Evolutionary conservation across 257 asterid species (phyloP).

Genomic region (Haberlea rhodopensis): DNA sequence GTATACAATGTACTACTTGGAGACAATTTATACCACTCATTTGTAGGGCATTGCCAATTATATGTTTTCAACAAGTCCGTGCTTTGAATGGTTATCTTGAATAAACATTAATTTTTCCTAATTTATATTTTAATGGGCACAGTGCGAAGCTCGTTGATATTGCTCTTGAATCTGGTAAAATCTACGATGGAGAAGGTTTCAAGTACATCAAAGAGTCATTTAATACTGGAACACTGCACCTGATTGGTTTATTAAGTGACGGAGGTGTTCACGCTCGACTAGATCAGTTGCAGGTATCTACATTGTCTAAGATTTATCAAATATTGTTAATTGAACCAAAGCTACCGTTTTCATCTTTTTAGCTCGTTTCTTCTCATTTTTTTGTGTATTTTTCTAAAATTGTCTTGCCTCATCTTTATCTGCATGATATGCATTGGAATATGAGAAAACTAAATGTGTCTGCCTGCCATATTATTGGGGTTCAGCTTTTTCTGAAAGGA

Average conservation of each 20-base stretch:
- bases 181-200: conserved; percentile 78
- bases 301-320: conserved; percentile 1
- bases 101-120: conserved; percentile 1
- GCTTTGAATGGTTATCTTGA: background rate
- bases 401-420: background rate
- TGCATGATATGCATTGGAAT: background rate
- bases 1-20: too few relatives aligned
- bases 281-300: conserved; percentile 69
- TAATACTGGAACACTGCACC: conserved; percentile 73
- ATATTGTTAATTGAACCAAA: background rate
- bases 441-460: conserved; percentile 10
- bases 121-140: conserved; percentile 6
- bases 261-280: conserved; percentile 96
- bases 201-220: conserved; percentile 63
- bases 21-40: too few relatives aligned
- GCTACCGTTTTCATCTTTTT: background rate
- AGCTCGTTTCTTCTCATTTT: background rate
- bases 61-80: too few relatives aligned
- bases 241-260: conserved; percentile 81
- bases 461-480: conserved; percentile 5
- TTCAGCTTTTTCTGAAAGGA: conserved; percentile 86
- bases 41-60: too few relatives aligned
- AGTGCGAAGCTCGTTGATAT: conserved; percentile 90
- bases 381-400: background rate
- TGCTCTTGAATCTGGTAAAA: conserved; percentile 85